Percentiles rank a stretch among this genome's conserved stretches.
phyloP scores from a whole-genome alignment of 2,329 filamentous ascomycete genomes.

The Rhinocladiella mackenziei region DNA sequence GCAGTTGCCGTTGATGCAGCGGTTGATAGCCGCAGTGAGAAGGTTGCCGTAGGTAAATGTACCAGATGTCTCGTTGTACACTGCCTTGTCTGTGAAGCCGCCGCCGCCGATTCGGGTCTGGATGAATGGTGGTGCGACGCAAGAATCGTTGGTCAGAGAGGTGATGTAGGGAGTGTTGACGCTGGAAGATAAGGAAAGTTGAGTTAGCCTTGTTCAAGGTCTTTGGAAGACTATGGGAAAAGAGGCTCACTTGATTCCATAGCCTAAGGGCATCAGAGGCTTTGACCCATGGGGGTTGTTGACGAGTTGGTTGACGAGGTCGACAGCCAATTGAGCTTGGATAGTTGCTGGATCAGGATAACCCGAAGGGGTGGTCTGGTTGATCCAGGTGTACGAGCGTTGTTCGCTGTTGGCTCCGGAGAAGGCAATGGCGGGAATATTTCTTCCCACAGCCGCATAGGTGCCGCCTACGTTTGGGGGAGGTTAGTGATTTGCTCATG shows the following conservation, averaged over 20 bases:
- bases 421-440: constrained; percentile 50
- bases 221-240: neutral
- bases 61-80: constrained; percentile 43
- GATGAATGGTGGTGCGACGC: constrained; percentile 43
- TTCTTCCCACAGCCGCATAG: constrained; percentile 49
- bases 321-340: constrained; percentile 42
- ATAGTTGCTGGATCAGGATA: constrained; percentile 42
- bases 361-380: constrained; percentile 35
- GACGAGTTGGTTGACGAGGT: constrained; percentile 46
- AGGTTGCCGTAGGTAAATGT: constrained; percentile 44
- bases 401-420: constrained; percentile 44
- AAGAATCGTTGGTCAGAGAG: constrained; percentile 37
- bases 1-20: constrained; percentile 52
- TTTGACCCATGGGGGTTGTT: constrained; percentile 34
- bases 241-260: constrained; percentile 39
- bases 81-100: constrained; percentile 46
- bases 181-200: constrained; percentile 25
- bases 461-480: constrained; percentile 41
- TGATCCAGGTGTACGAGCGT: constrained; percentile 44
- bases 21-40: constrained; percentile 43
- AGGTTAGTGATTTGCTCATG: neutral
- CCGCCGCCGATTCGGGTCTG: constrained; percentile 50
- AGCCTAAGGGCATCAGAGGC: constrained; percentile 45
- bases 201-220: neutral
- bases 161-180: constrained; percentile 50